Evolutionary conservation across 805 yeast species (phyloP), one percentile per base, ranked within the genome.

Genomic region (Spathaspora sp.): DNA sequence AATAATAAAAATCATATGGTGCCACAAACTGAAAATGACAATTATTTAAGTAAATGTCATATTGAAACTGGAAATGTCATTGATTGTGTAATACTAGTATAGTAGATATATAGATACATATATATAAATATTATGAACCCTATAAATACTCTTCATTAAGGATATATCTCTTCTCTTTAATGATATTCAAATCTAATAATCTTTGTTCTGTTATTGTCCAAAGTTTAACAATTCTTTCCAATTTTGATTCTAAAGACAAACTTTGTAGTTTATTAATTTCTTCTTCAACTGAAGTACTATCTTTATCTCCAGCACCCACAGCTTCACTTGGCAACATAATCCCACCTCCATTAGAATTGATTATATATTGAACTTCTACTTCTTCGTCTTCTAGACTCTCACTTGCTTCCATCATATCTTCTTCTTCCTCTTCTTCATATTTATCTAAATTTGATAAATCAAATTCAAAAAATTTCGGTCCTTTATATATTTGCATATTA

Each of bases 191-290:
- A 49, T 70, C 72, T 48, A 72, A 66, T 44, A 81, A 61, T 60
- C 78, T 67, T 58, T 80, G 80, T 59, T 83, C 89, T 8, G 86
- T 80, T 73, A 87, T 81, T 2, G 78, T 73, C 87, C 87, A 85
- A 45, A 85, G 60, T 60, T 82, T 81, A 48, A 83, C 71, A 26
- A 85, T 68, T 50, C 80, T 76, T 55, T 82, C 81, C 52, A 86
- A 66, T 44, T 66, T 69, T 5, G 77, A 78, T 63, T 67, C 76
- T 18, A 66, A 54, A 11, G 64, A 55, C 18, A 66, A 54, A 12
- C 58, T 60, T 26, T 59, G 61, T 32, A 59, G 50, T 49, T 60
- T 60, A 18, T 50, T 58, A 10, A 58, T 20, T 40, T 67, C 67
- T 7, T 65, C 69, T 38, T 57, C 52, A 12, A 52, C 38, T 10